Evolutionary conservation across 805 yeast genomes (phyloP).

Genomic region (Zygotorulaspora chibaensis): DNA sequence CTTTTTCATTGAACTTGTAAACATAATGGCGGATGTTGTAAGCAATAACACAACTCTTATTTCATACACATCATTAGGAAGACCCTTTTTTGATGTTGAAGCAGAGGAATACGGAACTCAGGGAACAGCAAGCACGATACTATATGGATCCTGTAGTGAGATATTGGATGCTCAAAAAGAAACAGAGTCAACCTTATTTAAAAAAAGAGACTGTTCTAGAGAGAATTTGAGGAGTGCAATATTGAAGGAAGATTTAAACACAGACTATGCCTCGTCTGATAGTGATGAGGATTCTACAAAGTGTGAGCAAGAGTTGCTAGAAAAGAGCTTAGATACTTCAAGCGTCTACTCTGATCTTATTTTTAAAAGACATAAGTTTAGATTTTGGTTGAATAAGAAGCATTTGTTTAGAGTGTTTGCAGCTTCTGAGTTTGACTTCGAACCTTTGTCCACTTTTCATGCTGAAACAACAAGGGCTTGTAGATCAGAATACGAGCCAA

Average conservation of each 20-base stretch:
- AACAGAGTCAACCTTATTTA: not conserved
- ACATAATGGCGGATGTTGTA: not conserved
- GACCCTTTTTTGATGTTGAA: too few relatives aligned
- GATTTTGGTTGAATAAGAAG: constrained; percentile 3
- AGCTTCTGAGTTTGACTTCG: not conserved
- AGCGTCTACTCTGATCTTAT: not conserved
- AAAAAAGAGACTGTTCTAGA: not conserved
- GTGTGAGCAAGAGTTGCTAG: not conserved
- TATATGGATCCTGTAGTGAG: too few relatives aligned
- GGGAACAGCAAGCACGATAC: too few relatives aligned
- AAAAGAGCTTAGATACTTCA: not conserved
- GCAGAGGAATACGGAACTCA: too few relatives aligned
- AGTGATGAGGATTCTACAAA: not conserved
- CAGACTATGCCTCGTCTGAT: not conserved
- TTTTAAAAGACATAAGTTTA: not conserved
- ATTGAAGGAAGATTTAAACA: not conserved
- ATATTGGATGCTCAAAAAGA: not conserved
- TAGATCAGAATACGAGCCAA: too few relatives aligned
- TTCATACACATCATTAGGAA: not conserved
- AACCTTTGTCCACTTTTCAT: not conserved
- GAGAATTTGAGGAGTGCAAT: not conserved
- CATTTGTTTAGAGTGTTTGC: not conserved
- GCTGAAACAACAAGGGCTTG: not conserved
- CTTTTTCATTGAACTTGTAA: not conserved
- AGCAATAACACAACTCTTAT: not conserved